Evolutionary conservation across 306 rosid genomes (phyloP).

Genomic region (Ormosia emarginata): DNA sequence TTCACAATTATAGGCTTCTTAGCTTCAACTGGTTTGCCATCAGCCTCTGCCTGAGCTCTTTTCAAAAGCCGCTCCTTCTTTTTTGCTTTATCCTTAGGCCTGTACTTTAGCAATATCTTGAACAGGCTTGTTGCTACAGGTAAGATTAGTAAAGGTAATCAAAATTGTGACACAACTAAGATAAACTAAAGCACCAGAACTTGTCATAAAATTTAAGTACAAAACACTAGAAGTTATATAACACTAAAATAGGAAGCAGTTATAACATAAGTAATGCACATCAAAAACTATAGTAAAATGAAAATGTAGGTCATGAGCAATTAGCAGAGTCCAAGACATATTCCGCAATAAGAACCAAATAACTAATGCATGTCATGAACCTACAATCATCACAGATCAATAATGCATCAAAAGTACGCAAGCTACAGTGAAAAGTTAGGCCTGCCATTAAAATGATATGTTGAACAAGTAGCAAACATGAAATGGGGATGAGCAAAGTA

Average conservation of each 20-base stretch:
- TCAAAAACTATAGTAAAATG: too few relatives aligned
- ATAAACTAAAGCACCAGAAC: not conserved
- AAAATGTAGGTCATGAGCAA: too few relatives aligned
- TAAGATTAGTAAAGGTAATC: too few relatives aligned
- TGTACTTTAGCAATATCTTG: slow-evolving; percentile 71
- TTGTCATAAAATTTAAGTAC: not conserved
- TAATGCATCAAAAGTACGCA: too few relatives aligned
- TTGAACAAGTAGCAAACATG: too few relatives aligned
- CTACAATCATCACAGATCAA: not conserved
- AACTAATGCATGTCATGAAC: not conserved
- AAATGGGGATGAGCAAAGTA: too few relatives aligned
- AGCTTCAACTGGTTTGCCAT: slow-evolving; percentile 57
- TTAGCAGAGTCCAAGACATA: too few relatives aligned
- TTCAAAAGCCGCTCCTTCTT: slow-evolving; percentile 72
- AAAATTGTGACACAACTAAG: not conserved
- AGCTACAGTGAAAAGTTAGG: not conserved
- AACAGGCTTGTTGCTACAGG: slow-evolving; percentile 28
- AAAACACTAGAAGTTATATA: too few relatives aligned
- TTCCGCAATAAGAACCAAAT: not conserved
- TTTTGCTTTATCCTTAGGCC: slow-evolving; percentile 73
- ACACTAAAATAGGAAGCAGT: too few relatives aligned
- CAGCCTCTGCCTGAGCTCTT: slow-evolving; percentile 71
- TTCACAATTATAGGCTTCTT: slow-evolving; percentile 72
- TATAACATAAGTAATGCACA: too few relatives aligned
- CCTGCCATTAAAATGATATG: not conserved